Conservation (phyloP, 202 grass and related monocot species). For the Elaeis oleifera region DNA sequence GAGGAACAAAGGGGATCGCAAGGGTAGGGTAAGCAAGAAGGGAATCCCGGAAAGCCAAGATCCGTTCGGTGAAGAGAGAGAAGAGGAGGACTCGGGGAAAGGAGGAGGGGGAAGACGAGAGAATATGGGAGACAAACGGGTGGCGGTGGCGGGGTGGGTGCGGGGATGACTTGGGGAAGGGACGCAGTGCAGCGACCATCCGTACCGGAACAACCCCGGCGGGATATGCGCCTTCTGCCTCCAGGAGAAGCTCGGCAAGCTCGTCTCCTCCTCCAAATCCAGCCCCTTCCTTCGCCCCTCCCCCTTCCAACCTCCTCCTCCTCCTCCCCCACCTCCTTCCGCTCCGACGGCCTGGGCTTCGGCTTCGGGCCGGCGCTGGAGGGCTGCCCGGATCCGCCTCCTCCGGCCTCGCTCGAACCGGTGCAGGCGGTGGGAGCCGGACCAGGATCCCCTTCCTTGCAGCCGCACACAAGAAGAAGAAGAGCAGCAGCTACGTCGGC, state of each 20-base stretch:
- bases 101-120: slow-evolving; percentile 26
- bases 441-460: slow-evolving; percentile 13
- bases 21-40: too few species aligned
- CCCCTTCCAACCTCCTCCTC: slow-evolving; percentile 49
- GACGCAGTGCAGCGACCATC: slow-evolving; percentile 78
- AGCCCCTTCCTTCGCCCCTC: slow-evolving; percentile 57
- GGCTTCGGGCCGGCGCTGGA: not conserved
- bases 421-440: slow-evolving; percentile 8
- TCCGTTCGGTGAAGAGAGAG: not conserved
- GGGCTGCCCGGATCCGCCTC: slow-evolving; percentile 16
- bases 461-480: slow-evolving; percentile 9
- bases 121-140: slow-evolving; percentile 26
- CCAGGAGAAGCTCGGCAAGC: slow-evolving; percentile 96
- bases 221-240: slow-evolving; percentile 96
- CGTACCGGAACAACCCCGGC: slow-evolving; percentile 39
- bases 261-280: slow-evolving; percentile 84
- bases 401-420: slow-evolving; percentile 11
- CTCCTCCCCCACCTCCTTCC: slow-evolving; percentile 35
- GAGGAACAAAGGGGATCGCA: too few species aligned
- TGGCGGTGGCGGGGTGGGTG: not conserved
- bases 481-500: not conserved
- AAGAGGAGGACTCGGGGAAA: not conserved
- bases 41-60: too few species aligned
- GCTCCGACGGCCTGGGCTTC: slow-evolving; percentile 12
- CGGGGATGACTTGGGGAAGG: slow-evolving; percentile 27